Percentiles rank a stretch among this genome's conserved stretches.
phyloP scores from a whole-genome alignment of 2,329 filamentous ascomycete genomes.

The Aureobasidium sp. region DNA sequence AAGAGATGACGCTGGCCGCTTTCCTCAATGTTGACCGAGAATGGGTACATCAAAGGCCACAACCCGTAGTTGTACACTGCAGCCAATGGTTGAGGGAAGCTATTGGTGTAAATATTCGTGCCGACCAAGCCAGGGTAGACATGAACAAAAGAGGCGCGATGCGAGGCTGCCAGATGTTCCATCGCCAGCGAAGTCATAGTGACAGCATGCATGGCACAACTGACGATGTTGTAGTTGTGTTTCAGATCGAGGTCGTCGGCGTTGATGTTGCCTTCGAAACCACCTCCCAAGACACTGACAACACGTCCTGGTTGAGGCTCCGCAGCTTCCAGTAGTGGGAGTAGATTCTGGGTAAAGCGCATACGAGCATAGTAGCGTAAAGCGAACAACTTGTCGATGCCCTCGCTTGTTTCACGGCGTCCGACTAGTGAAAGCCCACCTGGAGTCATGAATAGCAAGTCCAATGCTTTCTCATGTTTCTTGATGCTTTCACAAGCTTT shows the following conservation, averaged over 20 bases:
- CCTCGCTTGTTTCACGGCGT: constrained; percentile 25
- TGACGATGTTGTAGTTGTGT: constrained; percentile 14
- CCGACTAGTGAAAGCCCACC: constrained; percentile 22
- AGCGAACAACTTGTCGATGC: constrained; percentile 25
- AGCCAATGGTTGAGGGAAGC: background rate
- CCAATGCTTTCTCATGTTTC: constrained; percentile 39
- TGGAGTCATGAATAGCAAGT: constrained; percentile 43
- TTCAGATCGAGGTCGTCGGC: constrained; percentile 18
- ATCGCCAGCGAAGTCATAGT: constrained; percentile 15
- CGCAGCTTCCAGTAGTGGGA: constrained; percentile 24
- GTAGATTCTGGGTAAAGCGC: constrained; percentile 30
- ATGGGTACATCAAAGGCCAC: constrained; percentile 13
- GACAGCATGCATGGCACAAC: constrained; percentile 10
- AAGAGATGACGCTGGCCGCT: constrained; percentile 17
- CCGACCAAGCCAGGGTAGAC: constrained; percentile 18
- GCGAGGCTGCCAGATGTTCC: constrained; percentile 15
- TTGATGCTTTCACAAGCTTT: constrained; percentile 40
- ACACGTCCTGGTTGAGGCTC: constrained; percentile 18
- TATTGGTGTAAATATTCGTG: constrained; percentile 1
- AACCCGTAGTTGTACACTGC: constrained; percentile 10
- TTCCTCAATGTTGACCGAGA: constrained; percentile 14
- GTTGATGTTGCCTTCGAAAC: constrained; percentile 19
- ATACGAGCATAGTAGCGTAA: constrained; percentile 28
- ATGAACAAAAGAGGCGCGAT: constrained; percentile 14
- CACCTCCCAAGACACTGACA: constrained; percentile 19